Conservation (phyloP, 2,329 filamentous ascomycete genomes). For the Ascochyta clinopodiicola region DNA sequence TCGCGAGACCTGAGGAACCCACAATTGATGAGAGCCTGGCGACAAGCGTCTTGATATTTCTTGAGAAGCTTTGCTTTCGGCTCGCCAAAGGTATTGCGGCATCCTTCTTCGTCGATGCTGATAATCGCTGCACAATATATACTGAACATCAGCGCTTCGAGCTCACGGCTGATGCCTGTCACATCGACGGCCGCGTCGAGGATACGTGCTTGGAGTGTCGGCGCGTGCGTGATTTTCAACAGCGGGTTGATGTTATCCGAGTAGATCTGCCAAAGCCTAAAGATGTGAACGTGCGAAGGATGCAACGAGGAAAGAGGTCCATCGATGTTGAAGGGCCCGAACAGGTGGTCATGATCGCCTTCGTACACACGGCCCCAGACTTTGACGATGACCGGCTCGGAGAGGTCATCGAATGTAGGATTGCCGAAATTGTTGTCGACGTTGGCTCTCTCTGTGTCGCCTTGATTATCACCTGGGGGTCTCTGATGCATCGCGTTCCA, state of each 20-base stretch:
- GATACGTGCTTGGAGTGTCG: constrained; percentile 61
- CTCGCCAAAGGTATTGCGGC: constrained; percentile 57
- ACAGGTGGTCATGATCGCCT: constrained; percentile 59
- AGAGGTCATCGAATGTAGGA: constrained; percentile 19
- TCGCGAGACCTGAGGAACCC: constrained; percentile 63
- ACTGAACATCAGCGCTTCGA: constrained; percentile 60
- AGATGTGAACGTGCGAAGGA: constrained; percentile 69
- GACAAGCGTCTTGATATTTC: constrained; percentile 66
- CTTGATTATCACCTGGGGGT: background rate
- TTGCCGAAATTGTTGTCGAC: constrained; percentile 5
- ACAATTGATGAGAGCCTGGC: constrained; percentile 66
- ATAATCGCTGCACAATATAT: constrained; percentile 45
- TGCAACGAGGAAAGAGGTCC: constrained; percentile 69
- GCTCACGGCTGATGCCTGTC: constrained; percentile 59
- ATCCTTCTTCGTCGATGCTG: constrained; percentile 65
- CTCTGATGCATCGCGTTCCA: constrained; percentile 34
- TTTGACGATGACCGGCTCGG: constrained; percentile 45
- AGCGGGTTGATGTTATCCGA: constrained; percentile 55
- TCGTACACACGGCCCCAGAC: constrained; percentile 53
- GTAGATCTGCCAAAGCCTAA: constrained; percentile 76
- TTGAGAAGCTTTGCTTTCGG: constrained; percentile 60
- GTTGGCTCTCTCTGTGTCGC: background rate
- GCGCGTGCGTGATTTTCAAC: constrained; percentile 38
- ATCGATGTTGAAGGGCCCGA: constrained; percentile 58
- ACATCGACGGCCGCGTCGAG: constrained; percentile 64